Evolutionary conservation across 1,284 basidiomycete species (phyloP).

Genomic region (Pseudozyma tsukubaensis): DNA sequence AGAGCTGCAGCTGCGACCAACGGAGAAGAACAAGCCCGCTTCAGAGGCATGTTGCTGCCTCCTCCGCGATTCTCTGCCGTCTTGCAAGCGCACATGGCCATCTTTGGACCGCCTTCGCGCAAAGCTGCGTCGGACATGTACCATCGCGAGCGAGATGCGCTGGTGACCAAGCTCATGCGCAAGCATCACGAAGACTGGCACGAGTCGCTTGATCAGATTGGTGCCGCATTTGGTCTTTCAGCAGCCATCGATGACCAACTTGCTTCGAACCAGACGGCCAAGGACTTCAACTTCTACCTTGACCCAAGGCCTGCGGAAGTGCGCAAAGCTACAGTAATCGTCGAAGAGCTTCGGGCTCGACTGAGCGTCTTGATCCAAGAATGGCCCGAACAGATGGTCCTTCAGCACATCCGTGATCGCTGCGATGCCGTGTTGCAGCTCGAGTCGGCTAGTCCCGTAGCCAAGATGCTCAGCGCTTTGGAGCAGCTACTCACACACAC

Average conservation of each 20-base stretch:
- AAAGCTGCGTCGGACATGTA: constrained; percentile 12
- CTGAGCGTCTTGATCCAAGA: constrained; percentile 75
- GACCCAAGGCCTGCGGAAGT: constrained; percentile 54
- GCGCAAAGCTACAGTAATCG: constrained; percentile 50
- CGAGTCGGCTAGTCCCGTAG: constrained; percentile 79
- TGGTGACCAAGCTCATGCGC: constrained; percentile 34
- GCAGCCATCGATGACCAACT: constrained; percentile 34
- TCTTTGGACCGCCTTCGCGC: constrained; percentile 38
- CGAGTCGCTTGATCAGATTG: constrained; percentile 49
- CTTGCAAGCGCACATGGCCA: constrained; percentile 48
- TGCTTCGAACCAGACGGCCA: constrained; percentile 15
- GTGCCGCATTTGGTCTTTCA: constrained; percentile 57
- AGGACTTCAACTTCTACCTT: constrained; percentile 63
- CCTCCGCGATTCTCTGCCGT: constrained; percentile 28
- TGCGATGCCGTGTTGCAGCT: constrained; percentile 79
- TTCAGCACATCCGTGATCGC: constrained; percentile 83
- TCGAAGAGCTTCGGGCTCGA: constrained; percentile 45
- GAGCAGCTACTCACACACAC: constrained; percentile 88
- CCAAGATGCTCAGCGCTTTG: constrained; percentile 83
- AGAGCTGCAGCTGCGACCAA: constrained; percentile 1
- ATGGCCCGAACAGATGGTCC: constrained; percentile 98
- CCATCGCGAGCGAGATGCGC: constrained; percentile 25
- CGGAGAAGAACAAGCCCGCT: constrained; percentile 14
- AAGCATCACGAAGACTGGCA: constrained; percentile 37
- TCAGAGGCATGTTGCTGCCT: constrained; percentile 32